Base-by-base conservation (phyloP, 768 basidiomycete genomes). In the Wakefieldia striispora region DNA sequence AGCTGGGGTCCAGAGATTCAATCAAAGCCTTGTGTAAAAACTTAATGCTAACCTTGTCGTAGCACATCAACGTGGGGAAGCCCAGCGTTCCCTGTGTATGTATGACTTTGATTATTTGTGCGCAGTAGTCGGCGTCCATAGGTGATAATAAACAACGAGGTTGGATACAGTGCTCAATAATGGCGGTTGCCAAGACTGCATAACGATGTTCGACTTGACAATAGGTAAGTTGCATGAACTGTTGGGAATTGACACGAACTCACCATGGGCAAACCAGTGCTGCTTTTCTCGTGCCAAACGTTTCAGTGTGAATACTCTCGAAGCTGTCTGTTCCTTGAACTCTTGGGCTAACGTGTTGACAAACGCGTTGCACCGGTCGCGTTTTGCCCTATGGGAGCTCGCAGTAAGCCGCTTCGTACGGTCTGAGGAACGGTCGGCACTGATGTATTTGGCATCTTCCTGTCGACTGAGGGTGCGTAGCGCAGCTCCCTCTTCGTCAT, bases 41-140 rank as follows among this genome's bases (percentile, higher is more conserved):
- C 41, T 16, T 19, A 23, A 20, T 12, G 57, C 71, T 36, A 48
- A 89, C 92, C 72, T 81, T 86, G 68, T 95, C 86, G 61, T 94
- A 97, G 51, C 87, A 84, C 62, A 82, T 79, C 11, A 97, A 67
- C 0, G 93, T 93, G 33, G 87, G 84, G 66, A 97, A 99, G 2
- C 87, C 86, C 9, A 84, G 82, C 1, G 95, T 95, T n/a, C 91
- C 94, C 63, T 86, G 81, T 13, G 80, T 78, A 58, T 99, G 97
- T 52, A 97, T 74, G 13, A 86, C 77, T 63, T 88, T 88, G 66
- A 98, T 88, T 61, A 98, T 86, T 56, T 91, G 88, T 3, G 91
- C 87, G 49, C 92, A 93, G 58, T 85, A 99, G 48, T 95, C 88
- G 21, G 97, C 95, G 67, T 99, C 97, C 82, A 94, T 91, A 0